Percentiles rank a stretch among this genome's conserved stretches.
phyloP scores from a whole-genome alignment of 176 grass and related monocot species.

The Elymus sibiricus region DNA sequence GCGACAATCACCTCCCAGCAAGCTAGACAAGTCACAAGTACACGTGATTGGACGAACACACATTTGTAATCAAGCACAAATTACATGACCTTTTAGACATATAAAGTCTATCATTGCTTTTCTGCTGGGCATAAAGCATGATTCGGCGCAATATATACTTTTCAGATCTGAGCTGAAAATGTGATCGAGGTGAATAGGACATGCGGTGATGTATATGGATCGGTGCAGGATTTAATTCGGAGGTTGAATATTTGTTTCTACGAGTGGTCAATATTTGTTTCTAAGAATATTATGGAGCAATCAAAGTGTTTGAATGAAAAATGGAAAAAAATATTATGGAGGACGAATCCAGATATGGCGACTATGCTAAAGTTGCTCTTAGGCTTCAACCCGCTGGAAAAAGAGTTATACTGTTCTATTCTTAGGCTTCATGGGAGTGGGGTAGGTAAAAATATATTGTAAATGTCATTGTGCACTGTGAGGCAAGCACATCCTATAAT shows the following conservation, averaged over 20 bases:
- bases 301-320: too few relatives aligned
- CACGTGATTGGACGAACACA: background rate
- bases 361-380: too few relatives aligned
- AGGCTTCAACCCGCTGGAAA: too few relatives aligned
- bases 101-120: background rate
- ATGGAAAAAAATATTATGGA: too few relatives aligned
- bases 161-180: background rate
- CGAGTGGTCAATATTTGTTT: too few relatives aligned
- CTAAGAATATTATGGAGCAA: too few relatives aligned
- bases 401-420: too few relatives aligned
- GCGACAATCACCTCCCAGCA: conserved; percentile 32
- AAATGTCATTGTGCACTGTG: too few relatives aligned
- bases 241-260: too few relatives aligned
- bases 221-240: background rate
- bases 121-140: background rate
- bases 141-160: background rate
- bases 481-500: background rate
- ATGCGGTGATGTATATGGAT: background rate
- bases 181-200: background rate
- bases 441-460: too few relatives aligned
- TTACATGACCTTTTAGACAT: background rate
- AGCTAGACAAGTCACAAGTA: conserved; percentile 12
- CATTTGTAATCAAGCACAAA: background rate
- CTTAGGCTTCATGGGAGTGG: too few relatives aligned
- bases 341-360: too few relatives aligned